Evolutionary conservation across 164 flowering plant species (phyloP), one percentile per base, ranked within the genome.

Genomic region (Kingdonia uniflora): DNA sequence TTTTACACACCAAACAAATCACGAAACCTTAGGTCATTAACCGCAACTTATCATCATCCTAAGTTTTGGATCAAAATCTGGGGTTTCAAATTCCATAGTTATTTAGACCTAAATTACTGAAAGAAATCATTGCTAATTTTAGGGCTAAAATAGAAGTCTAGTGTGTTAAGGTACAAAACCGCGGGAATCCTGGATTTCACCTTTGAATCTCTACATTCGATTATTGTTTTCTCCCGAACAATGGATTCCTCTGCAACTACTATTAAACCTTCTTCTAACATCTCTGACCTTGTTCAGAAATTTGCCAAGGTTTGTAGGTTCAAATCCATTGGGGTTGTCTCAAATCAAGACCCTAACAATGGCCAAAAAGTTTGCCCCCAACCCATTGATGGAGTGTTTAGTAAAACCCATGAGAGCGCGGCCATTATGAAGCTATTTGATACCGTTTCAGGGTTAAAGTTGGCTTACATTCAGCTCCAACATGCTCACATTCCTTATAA

Each of bases 401-500:
- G 43, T 33, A 48, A 51, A 29, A 53, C 45, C 47, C 46, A 38
- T 2, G 60, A 55, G 49, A 60, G 23, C 19, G 68, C 45, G 19
- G 44, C 29, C 8, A 2, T 16, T 46, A 29, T 49, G 39, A 65
- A 70, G 71, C 52, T 80, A 16, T 77, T 80, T 33, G 77, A 72
- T n/a, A 41, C 45, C 0, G 68, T 80, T 55, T 70, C 74, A 1
- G 66, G 70, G 2, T 52, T 80, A 14, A 80, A 77, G 51, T 37
- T 63, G 24, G 80, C 77, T 41, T 80, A 77, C 65, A 65, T 80
- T 56, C 70, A 70, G 76, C 74, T 80, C 29, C 85, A 80, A 59
- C 68, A 71, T 61, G 85, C 82, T 53, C 85, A 77, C 44, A 46
- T 71, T 50, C 82, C 79, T 5, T 76, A 72, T 45, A 56, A 70